Evolutionary conservation across 495 filamentous ascomycete species (phyloP), one percentile per base, ranked within the genome.

Genomic region (Tuber aestivum): DNA sequence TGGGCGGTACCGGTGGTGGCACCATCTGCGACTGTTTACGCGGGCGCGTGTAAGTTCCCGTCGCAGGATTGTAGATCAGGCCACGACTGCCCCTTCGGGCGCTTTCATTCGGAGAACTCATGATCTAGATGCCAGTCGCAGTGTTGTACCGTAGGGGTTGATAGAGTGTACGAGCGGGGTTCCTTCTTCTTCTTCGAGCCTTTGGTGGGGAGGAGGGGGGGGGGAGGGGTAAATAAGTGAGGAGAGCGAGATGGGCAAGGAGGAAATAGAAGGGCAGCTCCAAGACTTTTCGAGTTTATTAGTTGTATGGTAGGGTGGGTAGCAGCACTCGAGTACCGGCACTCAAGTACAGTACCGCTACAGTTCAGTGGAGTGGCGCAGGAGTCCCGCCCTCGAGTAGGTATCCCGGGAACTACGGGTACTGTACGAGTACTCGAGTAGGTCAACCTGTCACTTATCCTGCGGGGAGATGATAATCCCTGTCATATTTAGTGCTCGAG

Each of bases 1-100:
- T 82, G 0, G 80, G 80, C 5, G 80, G 80, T 7, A 82, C 21
- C 10, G 80, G 80, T 1, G 79, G 77, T 3, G 74, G 75, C 4
- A 70, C 79, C 6, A 70, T 65, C n/a, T 75, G 77, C 3, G 77
- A 61, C 6, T 76, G 65, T 2, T 32, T 61, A 0, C 61, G 76
- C 9, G 65, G 72, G 9, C 41, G 44, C n/a, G 48, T 73, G 74
- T 79, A 77, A 41, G 74, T 73, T 44, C 70, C 79, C 3, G 76
- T 79, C 3, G 71, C 70, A 10, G 80, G 74, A 72, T 79, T 70
- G 72, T 78, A 82, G 68, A 37, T 70, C 32, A 79, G 74, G 48
- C 68, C 70, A 10, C 41, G 44, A 27, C 18, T 32, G 8, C 56
- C 16, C 7, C 56, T 61, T 27, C 50, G 50, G 50, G n/a, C 50